A percentile compares a stretch with the other conserved stretches of the same genome.
Evolutionary conservation across 2,329 filamentous ascomycete genomes (phyloP).

Genomic region (Epichloe festucae): DNA sequence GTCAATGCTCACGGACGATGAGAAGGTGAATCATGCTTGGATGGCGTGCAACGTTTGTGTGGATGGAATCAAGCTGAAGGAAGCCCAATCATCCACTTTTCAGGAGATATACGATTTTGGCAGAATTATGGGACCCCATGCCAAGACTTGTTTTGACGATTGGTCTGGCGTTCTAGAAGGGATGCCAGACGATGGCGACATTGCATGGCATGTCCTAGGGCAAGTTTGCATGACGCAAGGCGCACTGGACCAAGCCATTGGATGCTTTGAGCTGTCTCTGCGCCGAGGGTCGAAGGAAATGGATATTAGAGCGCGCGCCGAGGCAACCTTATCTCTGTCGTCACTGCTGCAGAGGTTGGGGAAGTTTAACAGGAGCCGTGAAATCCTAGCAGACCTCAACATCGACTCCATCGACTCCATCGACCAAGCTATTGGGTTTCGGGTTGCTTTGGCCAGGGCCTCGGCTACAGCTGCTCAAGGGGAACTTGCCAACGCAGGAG

Average conservation of each 20-base stretch:
- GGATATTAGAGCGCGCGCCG: slow-evolving; percentile 10
- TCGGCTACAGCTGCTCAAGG: slow-evolving; percentile 11
- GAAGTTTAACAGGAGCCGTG: slow-evolving; percentile 8
- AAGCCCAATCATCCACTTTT: slow-evolving; percentile 10
- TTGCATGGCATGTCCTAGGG: slow-evolving; percentile 25
- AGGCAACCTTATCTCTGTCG: slow-evolving; percentile 12
- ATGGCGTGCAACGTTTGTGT: slow-evolving; percentile 14
- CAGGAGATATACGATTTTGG: slow-evolving; percentile 14
- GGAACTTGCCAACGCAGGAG: slow-evolving; percentile 9
- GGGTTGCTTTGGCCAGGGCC: slow-evolving; percentile 12
- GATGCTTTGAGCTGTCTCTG: slow-evolving; percentile 14
- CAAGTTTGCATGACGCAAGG: slow-evolving; percentile 17
- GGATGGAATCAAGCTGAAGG: slow-evolving; percentile 10
- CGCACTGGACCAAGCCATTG: slow-evolving; percentile 12
- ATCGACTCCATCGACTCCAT: slow-evolving; percentile 11
- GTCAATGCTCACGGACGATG: slow-evolving; percentile 8
- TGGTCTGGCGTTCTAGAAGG: slow-evolving; percentile 10
- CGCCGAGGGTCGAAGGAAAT: slow-evolving; percentile 5
- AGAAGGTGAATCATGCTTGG: slow-evolving; percentile 12
- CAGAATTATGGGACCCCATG: slow-evolving; percentile 15
- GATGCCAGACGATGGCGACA: slow-evolving; percentile 16
- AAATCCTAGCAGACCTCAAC: slow-evolving; percentile 12
- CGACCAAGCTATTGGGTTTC: slow-evolving; percentile 12
- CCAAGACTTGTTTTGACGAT: slow-evolving; percentile 15
- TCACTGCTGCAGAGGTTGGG: slow-evolving; percentile 11